phyloP scores from a whole-genome alignment of 192 early-diverging fungal genomes.

The Backusella tuberculispora region DNA sequence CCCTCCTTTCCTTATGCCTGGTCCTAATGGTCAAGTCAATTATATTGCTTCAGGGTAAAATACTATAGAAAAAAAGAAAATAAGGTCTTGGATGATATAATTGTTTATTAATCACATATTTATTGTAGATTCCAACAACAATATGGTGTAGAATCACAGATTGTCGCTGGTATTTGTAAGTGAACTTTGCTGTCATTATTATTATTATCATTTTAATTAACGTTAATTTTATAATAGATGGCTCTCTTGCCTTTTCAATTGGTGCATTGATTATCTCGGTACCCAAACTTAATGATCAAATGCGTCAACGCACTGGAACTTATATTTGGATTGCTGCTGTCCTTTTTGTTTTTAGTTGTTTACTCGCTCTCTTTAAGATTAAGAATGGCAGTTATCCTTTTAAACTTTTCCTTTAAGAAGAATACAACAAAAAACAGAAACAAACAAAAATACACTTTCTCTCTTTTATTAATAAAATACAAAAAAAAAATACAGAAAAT shows the following conservation, averaged over 20 bases:
- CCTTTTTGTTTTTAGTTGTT: constrained; percentile 63
- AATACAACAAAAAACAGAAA: not conserved
- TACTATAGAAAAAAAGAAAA: not conserved
- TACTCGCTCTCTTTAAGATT: constrained; percentile 67
- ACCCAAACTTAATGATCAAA: constrained; percentile 53
- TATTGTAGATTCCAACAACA: constrained; percentile 60
- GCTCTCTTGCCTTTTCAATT: constrained; percentile 54
- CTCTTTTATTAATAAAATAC: too few relatives aligned
- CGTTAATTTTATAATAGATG: constrained; percentile 51
- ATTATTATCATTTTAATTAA: not conserved
- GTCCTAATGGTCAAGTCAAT: constrained; percentile 54
- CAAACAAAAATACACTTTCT: not conserved
- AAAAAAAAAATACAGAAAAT: too few relatives aligned
- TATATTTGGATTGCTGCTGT: constrained; percentile 65
- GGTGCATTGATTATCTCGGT: constrained; percentile 57
- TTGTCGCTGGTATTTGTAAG: constrained; percentile 73
- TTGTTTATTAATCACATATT: not conserved
- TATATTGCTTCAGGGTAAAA: constrained; percentile 61
- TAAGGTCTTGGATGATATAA: not conserved
- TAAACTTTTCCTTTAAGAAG: constrained; percentile 52
- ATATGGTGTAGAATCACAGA: constrained; percentile 70
- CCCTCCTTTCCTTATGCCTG: constrained; percentile 63
- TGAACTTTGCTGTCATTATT: not conserved
- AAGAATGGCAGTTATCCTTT: constrained; percentile 79
- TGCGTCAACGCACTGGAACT: constrained; percentile 57